Conservation (phyloP, 2,329 filamentous ascomycete genomes). For the Cladobotryum mycophilum region DNA sequence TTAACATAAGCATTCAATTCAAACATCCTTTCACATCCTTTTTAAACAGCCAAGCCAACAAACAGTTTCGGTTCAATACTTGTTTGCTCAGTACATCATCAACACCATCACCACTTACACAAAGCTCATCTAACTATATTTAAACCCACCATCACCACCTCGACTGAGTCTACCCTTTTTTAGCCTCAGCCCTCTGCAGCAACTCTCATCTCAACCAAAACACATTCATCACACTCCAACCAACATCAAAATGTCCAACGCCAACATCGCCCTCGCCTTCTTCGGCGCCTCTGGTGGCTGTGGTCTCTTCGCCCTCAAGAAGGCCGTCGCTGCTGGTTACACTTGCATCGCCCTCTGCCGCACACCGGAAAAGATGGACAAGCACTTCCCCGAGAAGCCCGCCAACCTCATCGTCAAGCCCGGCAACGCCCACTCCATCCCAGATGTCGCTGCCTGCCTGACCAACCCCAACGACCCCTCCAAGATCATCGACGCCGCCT, state of each 20-base stretch:
- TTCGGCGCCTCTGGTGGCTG: constrained; percentile 39
- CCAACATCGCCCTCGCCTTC: constrained; percentile 21
- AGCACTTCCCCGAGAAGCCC: constrained; percentile 23
- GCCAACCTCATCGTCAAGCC: constrained; percentile 30
- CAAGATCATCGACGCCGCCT: constrained; percentile 31
- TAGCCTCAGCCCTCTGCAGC: too few species aligned
- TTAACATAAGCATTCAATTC: too few species aligned
- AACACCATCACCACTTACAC: too few species aligned
- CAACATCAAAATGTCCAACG: constrained; percentile 14
- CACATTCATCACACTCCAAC: background rate
- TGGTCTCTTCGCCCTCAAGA: constrained; percentile 32
- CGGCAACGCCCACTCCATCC: constrained; percentile 33
- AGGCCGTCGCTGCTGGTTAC: constrained; percentile 30
- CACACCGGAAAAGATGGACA: constrained; percentile 33
- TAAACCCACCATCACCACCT: too few species aligned
- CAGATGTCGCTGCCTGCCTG: constrained; percentile 28
- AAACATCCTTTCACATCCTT: too few species aligned
- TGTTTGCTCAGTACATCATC: too few species aligned
- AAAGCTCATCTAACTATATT: too few species aligned
- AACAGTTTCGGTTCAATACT: too few species aligned
- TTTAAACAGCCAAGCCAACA: too few species aligned
- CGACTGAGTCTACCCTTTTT: too few species aligned
- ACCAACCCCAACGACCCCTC: constrained; percentile 18
- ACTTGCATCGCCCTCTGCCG: constrained; percentile 36
- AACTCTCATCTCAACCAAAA: background rate